Evolutionary conservation across 2,329 filamentous ascomycete genomes (phyloP), one percentile per base, ranked within the genome.

Genomic region (Epichloe amarillans): DNA sequence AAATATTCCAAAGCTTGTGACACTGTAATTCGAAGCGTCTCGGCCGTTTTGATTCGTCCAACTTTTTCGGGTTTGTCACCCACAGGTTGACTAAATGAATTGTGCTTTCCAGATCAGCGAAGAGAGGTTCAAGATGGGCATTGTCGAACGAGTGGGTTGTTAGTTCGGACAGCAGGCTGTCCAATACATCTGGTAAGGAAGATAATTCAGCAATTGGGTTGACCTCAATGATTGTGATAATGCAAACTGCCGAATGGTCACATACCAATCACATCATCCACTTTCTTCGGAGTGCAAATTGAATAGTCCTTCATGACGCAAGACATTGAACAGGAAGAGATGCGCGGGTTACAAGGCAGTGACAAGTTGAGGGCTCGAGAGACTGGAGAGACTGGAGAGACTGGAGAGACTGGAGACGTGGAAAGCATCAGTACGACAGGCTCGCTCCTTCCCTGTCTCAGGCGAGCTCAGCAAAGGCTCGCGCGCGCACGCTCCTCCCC

Each of bases 1-100:
- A 80, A 5, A 75, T 61, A 55, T 88, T 88, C 84, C 84, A 88
- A 7, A 88, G 66, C 23, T 70, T 68, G 0, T 76, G 79, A 3
- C 79, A 84, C 6, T 70, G 61, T 5, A 57, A 63, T 53, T 86
- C 82, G 3, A 87, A 66, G 5, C 77, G 71, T 23, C 12, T 44
- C 5, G 48, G 39, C 23, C 11, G 44, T 3, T 12, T 12, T 14
- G 35, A n/a, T 5, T 12, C 23, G 15, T 30, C 33, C 30, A 26
- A n/a, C 2, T 26, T 42, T 3, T 21, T n/a, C n/a, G 43, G 19
- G 7, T 35, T 15, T 30, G 50, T 38, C 17, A 52, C 14, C 50
- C 50, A 52, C n/a, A 52, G 15, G 35, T 56, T 60, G 33, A 58
- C 53, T 4, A 56, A 53, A 11, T 57, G 52, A 30, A 66, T 57